These are phyloP conservation scores for Nigrospora sphaerica DNA, from an alignment of 2,329 filamentous ascomycete genomes.

Conservation along the genomic window DNA sequence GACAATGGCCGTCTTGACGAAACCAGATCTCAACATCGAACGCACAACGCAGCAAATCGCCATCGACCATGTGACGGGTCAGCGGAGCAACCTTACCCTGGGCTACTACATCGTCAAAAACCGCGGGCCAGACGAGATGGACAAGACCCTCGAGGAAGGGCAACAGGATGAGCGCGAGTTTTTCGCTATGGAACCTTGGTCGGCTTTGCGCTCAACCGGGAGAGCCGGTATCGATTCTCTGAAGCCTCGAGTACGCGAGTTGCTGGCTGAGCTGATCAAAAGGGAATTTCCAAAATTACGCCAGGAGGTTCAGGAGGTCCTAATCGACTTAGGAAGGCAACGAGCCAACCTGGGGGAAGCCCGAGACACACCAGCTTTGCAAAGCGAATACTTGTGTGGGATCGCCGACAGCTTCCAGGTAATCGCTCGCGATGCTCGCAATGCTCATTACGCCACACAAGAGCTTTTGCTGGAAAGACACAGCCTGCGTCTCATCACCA, in stretches of 20 bases:
- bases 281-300: conserved; percentile 21
- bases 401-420: conserved; percentile 20
- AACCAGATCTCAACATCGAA: conserved; percentile 45
- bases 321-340: conserved; percentile 4
- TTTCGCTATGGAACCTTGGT: conserved; percentile 30
- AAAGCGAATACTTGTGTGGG: conserved; percentile 18
- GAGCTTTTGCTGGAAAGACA: conserved; percentile 10
- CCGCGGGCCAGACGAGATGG: conserved; percentile 32
- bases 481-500: conserved; percentile 19
- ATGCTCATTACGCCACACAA: conserved; percentile 14
- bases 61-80: conserved; percentile 33
- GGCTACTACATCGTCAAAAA: conserved; percentile 44
- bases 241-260: conserved; percentile 22
- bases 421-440: conserved; percentile 13
- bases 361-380: conserved; percentile 12
- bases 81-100: conserved; percentile 31
- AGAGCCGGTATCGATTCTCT: conserved; percentile 26
- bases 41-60: conserved; percentile 26
- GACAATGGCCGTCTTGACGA: conserved; percentile 33
- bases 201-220: conserved; percentile 5
- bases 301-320: conserved; percentile 11
- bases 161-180: conserved; percentile 26
- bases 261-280: conserved; percentile 33
- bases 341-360: conserved; percentile 15
- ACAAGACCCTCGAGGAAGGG: conserved; percentile 22